Base-by-base conservation (phyloP, 768 basidiomycete genomes). In the Podaxis sp. region DNA sequence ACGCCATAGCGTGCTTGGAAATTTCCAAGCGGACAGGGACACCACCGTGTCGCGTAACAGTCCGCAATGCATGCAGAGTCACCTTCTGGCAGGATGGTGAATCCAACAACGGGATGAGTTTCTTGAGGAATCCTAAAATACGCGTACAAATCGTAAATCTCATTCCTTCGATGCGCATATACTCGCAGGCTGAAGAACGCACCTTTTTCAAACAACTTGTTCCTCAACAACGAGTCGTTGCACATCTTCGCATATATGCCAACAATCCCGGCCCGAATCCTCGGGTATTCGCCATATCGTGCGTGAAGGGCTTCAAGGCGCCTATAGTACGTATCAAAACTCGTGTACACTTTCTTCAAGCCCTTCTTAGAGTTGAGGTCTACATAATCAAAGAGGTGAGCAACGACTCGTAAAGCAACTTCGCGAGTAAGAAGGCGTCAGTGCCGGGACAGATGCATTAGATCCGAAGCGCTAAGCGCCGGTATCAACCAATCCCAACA, bases 181-280 rank as follows among this genome's bases (percentile, higher is more conserved):
- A 20, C 17, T n/a, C n/a, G 10, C 56, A 12, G 62, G 6, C 15
- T 52, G 33, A 1, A 13, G 28, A 15, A 50, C 65, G 3, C 58
- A 87, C 87, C 87, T 77, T 80, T 80, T 38, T 80, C 75, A 66
- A 86, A 81, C 15, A 89, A 74, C 63, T 84, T 83, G 71, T 87
- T 82, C 17, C 88, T 77, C 11, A 17, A 41, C 40, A 41, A 41
- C 15, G 12, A 41, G 17, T 41, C 40, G 17, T 77, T 78, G 36
- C 79, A 87, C 84, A 89, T 85, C 67, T 84, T 85, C 15, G 86
- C 81, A 65, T 82, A 87, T 53, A 90, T 84, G 7, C 82, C 84
- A 7, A 87, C 77, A 49, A 89, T 82, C 0, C 82, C 86, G 0
- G 85, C 87, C 53, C 74, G 72, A 17, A 88, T 73, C 61, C 78